Base-by-base conservation (phyloP, 2,329 filamentous ascomycete genomes). In the Cyphellophora attinorum region DNA sequence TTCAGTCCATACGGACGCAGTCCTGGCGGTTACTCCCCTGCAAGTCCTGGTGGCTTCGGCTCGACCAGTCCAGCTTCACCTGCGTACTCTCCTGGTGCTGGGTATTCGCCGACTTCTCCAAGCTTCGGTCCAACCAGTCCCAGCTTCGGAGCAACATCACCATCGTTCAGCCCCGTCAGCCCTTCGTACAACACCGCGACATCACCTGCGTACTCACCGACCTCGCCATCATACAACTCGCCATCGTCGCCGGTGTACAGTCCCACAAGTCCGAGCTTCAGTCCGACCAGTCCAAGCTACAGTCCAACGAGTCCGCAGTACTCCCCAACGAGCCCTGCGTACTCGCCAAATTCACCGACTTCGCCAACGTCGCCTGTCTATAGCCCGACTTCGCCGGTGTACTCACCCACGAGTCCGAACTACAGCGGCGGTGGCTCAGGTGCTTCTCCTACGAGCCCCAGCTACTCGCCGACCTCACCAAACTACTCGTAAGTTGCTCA, bases 41-140 rank as follows among this genome's bases (percentile, higher is more conserved):
- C 76, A 35, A 88, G 81, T 54, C 85, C 84, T 2, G 88, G 86
- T 68, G 79, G 78, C 53, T 88, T 86, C 68, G 79, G 78, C 53
- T 34, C 35, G n/a, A 72, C 70, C 40, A 80, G 71, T 34, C 81
- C 81, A 43, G 74, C 76, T 3, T 84, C 81, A 62, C 81, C 46
- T 67, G 76, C 38, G 68, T 82, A 53, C 69, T 82, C 46, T 67
- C 82, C 66, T 47, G 68, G 56, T 51, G 70, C 58, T 57, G 58
- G 60, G 25, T 88, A 83, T 65, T 86, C 82, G 37, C 82, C 84
- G 3, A 83, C 81, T 5, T 86, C 81, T 19, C 83, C 83, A 31
- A 76, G 76, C 34, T 66, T 73, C 54, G 63, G 64, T 39, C 59
- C 67, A 25, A 72, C 70, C 19, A 74, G 70, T 45, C 72, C 72